phyloP scores from a whole-genome alignment of 140 eudicot genomes.

The Bidens hawaiensis region DNA sequence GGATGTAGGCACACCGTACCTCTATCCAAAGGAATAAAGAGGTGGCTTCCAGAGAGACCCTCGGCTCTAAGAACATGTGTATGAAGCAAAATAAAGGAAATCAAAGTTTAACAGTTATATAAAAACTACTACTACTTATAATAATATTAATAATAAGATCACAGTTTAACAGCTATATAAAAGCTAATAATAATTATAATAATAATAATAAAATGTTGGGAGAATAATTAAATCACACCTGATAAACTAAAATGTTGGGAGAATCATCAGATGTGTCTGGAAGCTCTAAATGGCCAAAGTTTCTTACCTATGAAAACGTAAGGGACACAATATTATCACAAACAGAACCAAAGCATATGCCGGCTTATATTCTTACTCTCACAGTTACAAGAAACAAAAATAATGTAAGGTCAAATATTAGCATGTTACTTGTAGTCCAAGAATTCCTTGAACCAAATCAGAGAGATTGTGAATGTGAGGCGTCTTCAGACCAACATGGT shows the following conservation, averaged over 20 bases:
- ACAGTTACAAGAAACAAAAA: conserved; percentile 18
- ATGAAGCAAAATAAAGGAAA: no score
- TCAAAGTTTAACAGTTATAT: no score
- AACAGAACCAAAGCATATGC: conserved; percentile 2
- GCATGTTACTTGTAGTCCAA: conserved; percentile 54
- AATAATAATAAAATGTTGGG: no score
- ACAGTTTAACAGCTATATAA: no score
- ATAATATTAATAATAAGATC: no score
- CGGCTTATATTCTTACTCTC: conserved; percentile 5
- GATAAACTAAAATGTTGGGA: conserved; percentile 83
- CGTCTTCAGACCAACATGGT: conserved; percentile 84
- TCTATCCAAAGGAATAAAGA: no score
- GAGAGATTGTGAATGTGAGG: conserved; percentile 87
- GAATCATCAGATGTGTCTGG: conserved; percentile 70
- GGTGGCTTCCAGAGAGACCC: no score
- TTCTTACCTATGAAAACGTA: conserved; percentile 50
- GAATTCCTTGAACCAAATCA: conserved; percentile 63
- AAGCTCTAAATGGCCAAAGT: conserved; percentile 68
- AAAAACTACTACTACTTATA: no score
- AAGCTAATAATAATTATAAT: no score
- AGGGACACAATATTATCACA: conserved; percentile 10
- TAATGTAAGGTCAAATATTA: conserved; percentile 2
- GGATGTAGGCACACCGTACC: no score
- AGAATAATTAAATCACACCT: no score
- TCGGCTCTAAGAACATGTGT: no score